These are phyloP conservation scores for Solanum sejunctum DNA, from an alignment of 257 asterid genomes.

Conservation along the genomic window DNA sequence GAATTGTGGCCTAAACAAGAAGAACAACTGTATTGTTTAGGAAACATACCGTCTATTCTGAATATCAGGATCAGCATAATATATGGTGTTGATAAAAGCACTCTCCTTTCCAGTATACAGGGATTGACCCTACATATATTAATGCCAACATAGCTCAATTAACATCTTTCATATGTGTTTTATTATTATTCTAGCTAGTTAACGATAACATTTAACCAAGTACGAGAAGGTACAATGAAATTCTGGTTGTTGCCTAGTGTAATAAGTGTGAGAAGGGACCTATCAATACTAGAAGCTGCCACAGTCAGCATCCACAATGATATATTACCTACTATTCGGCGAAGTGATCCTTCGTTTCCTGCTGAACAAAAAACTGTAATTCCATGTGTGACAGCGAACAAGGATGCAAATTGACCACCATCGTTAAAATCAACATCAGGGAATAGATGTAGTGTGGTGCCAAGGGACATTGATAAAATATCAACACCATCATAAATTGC, in stretches of 20 bases:
- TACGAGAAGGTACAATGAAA: constrained; percentile 2
- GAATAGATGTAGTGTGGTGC: background rate
- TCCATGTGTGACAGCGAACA: constrained; percentile 21
- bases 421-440: constrained; percentile 4
- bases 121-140: constrained; percentile 16
- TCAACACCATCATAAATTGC: constrained; percentile 36
- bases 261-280: constrained; percentile 16
- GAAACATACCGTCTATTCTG: background rate
- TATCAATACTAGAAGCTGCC: constrained; percentile 21
- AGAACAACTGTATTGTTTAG: background rate
- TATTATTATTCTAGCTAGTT: background rate
- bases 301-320: constrained; percentile 35
- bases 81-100: constrained; percentile 1
- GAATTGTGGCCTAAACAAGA: background rate
- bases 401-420: constrained; percentile 12
- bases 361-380: constrained; percentile 24
- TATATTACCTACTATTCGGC: constrained; percentile 6
- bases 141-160: background rate
- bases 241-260: constrained; percentile 11
- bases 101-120: constrained; percentile 13
- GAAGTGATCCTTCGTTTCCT: constrained; percentile 20
- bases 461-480: constrained; percentile 19
- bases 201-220: background rate
- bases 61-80: background rate
- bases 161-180: background rate